Evolutionary conservation across 331 rosid genomes (phyloP), one percentile per base, ranked within the genome.

Genomic region (Erythrophleum ivorense): DNA sequence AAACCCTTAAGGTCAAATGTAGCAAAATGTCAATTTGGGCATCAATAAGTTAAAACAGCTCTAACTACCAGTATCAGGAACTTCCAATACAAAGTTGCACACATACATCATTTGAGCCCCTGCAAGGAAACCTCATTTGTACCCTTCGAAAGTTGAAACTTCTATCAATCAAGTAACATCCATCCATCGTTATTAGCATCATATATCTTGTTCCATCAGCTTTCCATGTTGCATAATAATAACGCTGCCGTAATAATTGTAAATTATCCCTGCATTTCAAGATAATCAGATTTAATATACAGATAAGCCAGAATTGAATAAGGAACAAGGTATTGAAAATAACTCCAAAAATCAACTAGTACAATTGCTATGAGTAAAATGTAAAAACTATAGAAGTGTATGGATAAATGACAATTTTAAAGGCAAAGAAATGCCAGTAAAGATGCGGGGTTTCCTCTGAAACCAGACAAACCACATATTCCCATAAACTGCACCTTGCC

Each of bases 151-250:
- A 96, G 81, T 88, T 96, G 84, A 92, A 96, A 90, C 49, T 88
- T 82, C 99, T 90, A 84, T 96, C 99, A 79, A 96, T 82, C 86
- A 96, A 84, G 94, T 90, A 96, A 81, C 99, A 96, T 34, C 99
- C 99, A 86, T 96, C 99, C 90, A 91, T 77, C 24, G 94, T 96
- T 82, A 94, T 94, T 79, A 94, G 86, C 99, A 96, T 92, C 99
- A 96, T 96, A 80, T 96, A 96, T 84, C 99, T 81, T 57, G 99
- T 96, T 77, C 99, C 99, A 79, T 96, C 99, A 78, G 99, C 99
- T 89, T 96, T 96, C 99, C 99, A 96, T n/a, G 99, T 96, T 70
- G 99, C 99, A 90, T 96, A 96, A 83, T 96, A 96, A 86, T 94
- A 96, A 29, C 99, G 99, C 65, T 96, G 98, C 78, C 97, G 90